A percentile compares a stretch with the other conserved stretches of the same genome.
phyloP scores from a whole-genome alignment of 495 filamentous ascomycete genomes.

The Antarctomyces pellizariae region DNA sequence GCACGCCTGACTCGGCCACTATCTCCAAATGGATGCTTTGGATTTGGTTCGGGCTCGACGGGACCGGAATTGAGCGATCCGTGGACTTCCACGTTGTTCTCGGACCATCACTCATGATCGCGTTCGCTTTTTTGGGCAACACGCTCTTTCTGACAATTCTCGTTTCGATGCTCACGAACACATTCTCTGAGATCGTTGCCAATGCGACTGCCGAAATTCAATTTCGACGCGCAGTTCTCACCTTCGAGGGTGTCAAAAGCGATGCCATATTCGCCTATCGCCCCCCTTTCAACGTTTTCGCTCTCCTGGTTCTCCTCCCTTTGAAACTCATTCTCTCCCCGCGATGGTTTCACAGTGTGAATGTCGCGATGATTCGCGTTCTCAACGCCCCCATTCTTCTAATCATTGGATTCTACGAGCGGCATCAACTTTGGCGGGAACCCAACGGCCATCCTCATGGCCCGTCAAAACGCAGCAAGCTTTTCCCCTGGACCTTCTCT shows the following conservation, averaged over 20 bases:
- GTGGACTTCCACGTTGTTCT: slow-evolving; percentile 40
- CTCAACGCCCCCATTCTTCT: slow-evolving; percentile 44
- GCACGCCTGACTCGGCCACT: slow-evolving; percentile 19
- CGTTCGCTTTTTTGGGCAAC: slow-evolving; percentile 52
- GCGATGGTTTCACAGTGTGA: slow-evolving; percentile 60
- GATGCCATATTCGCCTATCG: slow-evolving; percentile 48
- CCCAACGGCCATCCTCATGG: too few species aligned
- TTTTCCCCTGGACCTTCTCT: slow-evolving; percentile 24
- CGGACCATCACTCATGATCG: slow-evolving; percentile 43
- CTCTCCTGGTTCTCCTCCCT: slow-evolving; percentile 35
- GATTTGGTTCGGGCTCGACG: slow-evolving; percentile 61
- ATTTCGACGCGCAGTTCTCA: slow-evolving; percentile 47
- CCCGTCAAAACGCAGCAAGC: slow-evolving; percentile 17
- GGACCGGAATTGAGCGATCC: slow-evolving; percentile 42
- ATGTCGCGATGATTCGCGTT: slow-evolving; percentile 36
- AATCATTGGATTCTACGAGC: slow-evolving; percentile 32
- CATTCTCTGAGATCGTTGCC: slow-evolving; percentile 38
- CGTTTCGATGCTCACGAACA: slow-evolving; percentile 51
- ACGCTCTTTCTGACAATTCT: slow-evolving; percentile 56
- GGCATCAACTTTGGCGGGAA: slow-evolving; percentile 20
- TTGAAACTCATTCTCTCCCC: slow-evolving; percentile 38
- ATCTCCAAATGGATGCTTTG: slow-evolving; percentile 65
- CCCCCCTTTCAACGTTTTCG: slow-evolving; percentile 51
- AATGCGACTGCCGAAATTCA: slow-evolving; percentile 47
- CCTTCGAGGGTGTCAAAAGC: slow-evolving; percentile 51